Conservation (phyloP, 2,329 filamentous ascomycete genomes). For the Beauveria rudraprayagi region DNA sequence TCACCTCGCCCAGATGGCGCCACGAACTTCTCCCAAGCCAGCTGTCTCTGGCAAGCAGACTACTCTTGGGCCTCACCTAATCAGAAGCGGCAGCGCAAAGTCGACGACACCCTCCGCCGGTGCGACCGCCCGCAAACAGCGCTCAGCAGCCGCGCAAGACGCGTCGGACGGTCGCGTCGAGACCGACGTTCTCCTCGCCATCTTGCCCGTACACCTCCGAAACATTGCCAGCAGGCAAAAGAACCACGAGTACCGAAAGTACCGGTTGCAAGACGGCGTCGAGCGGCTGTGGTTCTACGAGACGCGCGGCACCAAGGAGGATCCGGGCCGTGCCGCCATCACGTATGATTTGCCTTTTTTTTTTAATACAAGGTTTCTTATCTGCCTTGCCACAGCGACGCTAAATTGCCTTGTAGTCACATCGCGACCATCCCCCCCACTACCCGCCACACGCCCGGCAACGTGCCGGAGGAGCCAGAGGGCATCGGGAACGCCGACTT, state of each 20-base stretch:
- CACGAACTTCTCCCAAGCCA: background rate
- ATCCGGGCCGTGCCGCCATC: background rate
- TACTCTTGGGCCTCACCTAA: background rate
- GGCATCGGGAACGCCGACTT: slow-evolving; percentile 23
- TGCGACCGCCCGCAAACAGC: background rate
- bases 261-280: slow-evolving; percentile 17
- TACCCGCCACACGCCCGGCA: slow-evolving; percentile 13
- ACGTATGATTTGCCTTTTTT: background rate
- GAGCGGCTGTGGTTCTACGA: slow-evolving; percentile 22
- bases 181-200: slow-evolving; percentile 19
- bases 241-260: slow-evolving; percentile 22
- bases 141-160: background rate
- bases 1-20: background rate
- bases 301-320: slow-evolving; percentile 5
- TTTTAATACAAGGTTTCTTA: no score
- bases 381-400: background rate
- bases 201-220: slow-evolving; percentile 15
- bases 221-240: slow-evolving; percentile 18
- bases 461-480: slow-evolving; percentile 14
- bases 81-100: background rate
- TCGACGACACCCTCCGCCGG: background rate
- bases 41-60: background rate
- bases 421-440: slow-evolving; percentile 4
- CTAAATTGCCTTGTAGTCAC: background rate
- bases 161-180: background rate